Percentiles rank a stretch among this genome's conserved stretches.
These are phyloP conservation scores for Malassezia psittaci DNA, from an alignment of 1,284 basidiomycete genomes.

Conservation along the genomic window DNA sequence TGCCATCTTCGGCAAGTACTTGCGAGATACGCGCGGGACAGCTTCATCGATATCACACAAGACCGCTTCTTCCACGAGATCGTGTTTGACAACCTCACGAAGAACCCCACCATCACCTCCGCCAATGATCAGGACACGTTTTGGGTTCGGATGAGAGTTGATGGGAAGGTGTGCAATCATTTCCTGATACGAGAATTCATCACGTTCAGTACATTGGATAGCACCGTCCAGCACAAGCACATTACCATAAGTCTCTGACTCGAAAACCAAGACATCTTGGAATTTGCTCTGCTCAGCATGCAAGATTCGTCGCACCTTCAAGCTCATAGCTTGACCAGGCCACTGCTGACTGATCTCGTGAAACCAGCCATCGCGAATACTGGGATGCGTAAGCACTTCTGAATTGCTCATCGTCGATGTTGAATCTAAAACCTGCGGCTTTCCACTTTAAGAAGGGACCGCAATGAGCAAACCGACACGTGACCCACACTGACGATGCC, in stretches of 20 bases:
- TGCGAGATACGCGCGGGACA: constrained; percentile 86
- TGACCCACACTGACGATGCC: neutral
- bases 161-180: constrained; percentile 97
- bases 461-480: neutral
- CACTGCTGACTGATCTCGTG: constrained; percentile 91
- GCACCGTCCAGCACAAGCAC: constrained; percentile 91
- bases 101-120: constrained; percentile 71
- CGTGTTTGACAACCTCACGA: constrained; percentile 91
- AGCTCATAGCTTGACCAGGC: constrained; percentile 58
- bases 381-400: constrained; percentile 45
- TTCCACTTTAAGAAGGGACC: neutral
- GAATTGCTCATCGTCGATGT: constrained; percentile 3
- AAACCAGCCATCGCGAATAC: constrained; percentile 81
- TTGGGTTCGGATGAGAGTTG: constrained; percentile 88
- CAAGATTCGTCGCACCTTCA: constrained; percentile 76
- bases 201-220: constrained; percentile 92
- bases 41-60: constrained; percentile 99
- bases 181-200: constrained; percentile 99
- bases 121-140: constrained; percentile 90
- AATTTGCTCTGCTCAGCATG: constrained; percentile 86
- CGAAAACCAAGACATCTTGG: constrained; percentile 89
- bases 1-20: constrained; percentile 90
- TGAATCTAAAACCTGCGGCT: neutral
- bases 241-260: constrained; percentile 71
- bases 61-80: constrained; percentile 78